Evolutionary conservation across 495 filamentous ascomycete genomes (phyloP).

Genomic region (Platismatia glauca): DNA sequence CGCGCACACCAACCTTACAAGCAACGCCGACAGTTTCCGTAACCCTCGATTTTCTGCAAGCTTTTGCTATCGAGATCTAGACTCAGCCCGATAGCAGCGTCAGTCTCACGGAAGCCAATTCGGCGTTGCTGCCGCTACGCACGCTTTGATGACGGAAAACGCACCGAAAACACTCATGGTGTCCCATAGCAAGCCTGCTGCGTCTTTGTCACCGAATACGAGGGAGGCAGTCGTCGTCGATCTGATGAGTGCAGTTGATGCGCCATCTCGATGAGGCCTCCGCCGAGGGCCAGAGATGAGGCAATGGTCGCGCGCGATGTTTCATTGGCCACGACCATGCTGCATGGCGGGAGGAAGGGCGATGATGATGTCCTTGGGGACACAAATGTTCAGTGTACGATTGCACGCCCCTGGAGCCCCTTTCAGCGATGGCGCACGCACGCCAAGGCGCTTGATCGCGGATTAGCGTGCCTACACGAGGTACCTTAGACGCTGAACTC

Average conservation of each 20-base stretch:
- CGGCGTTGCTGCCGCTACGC: conserved; percentile 6
- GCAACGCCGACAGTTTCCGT: background rate
- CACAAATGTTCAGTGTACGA: too few species aligned
- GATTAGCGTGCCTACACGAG: too few species aligned
- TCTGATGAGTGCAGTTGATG: conserved; percentile 21
- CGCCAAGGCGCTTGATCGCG: too few species aligned
- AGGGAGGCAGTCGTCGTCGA: conserved; percentile 19
- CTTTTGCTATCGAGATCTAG: conserved; percentile 1
- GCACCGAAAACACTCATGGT: conserved; percentile 20
- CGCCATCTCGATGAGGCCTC: conserved; percentile 23
- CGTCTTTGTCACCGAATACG: conserved; percentile 16
- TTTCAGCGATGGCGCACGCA: too few species aligned
- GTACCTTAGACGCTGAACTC: too few species aligned
- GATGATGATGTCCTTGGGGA: too few species aligned
- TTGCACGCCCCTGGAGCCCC: too few species aligned
- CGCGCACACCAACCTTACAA: conserved; percentile 1
- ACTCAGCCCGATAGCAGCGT: conserved; percentile 6
- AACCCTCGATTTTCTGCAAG: background rate
- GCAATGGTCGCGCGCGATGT: background rate
- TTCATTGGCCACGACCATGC: background rate
- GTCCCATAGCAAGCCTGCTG: conserved; percentile 20
- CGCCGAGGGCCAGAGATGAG: background rate
- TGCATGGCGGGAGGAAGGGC: too few species aligned
- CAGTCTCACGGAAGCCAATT: conserved; percentile 8
- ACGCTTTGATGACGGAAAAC: conserved; percentile 19